These are phyloP conservation scores for Diophrys sp. DNA, from an alignment of 73 alveolate species.

Conservation along the genomic window DNA sequence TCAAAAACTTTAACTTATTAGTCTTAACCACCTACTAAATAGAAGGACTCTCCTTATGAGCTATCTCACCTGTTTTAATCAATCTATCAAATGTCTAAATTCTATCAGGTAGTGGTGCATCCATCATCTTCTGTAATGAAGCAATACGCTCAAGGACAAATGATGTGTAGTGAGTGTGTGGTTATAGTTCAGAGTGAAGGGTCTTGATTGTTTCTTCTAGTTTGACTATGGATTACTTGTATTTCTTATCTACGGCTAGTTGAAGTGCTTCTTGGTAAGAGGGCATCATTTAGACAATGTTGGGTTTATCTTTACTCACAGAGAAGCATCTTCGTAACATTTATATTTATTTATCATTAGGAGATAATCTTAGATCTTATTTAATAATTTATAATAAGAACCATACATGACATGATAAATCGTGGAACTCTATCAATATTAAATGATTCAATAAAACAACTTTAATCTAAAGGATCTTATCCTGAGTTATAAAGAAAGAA, in stretches of 20 bases:
- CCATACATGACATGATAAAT: too few relatives aligned
- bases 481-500: too few relatives aligned
- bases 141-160: conserved; percentile 44
- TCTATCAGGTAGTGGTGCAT: conserved; percentile 3
- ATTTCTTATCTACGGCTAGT: conserved; percentile 36
- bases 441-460: too few relatives aligned
- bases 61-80: conserved; percentile 33
- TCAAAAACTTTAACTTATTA: conserved; percentile 37
- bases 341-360: too few relatives aligned
- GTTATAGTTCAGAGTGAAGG: conserved; percentile 5
- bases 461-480: too few relatives aligned
- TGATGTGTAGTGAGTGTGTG: conserved; percentile 31
- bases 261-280: conserved; percentile 44
- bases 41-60: conserved; percentile 34
- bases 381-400: too few relatives aligned
- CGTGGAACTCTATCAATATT: too few relatives aligned
- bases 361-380: too few relatives aligned
- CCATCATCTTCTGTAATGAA: conserved; percentile 23
- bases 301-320: conserved; percentile 15
- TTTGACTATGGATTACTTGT: conserved; percentile 7
- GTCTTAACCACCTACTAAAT: conserved; percentile 31
- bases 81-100: conserved; percentile 23
- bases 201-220: conserved; percentile 30
- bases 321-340: too few relatives aligned
- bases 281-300: conserved; percentile 45